phyloP scores from a whole-genome alignment of 2,329 filamentous ascomycete species.

The Trichoderma sp. region DNA sequence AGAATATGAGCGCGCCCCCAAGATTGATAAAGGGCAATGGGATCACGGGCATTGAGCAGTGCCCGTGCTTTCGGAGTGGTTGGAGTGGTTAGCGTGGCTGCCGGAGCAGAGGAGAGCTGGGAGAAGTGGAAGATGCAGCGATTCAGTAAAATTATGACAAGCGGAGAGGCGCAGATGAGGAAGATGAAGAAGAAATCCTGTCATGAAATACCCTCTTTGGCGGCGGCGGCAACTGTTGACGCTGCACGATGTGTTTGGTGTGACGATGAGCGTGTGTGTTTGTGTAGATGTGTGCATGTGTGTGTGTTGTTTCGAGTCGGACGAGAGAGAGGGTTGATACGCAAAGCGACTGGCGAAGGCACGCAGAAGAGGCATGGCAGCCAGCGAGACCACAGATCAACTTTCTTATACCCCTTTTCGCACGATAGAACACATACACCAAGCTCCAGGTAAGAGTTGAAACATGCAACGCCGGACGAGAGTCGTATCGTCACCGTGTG shows the following conservation, averaged over 20 bases:
- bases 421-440: not conserved
- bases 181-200: conserved; percentile 28
- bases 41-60: conserved; percentile 26
- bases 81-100: conserved; percentile 32
- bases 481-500: not conserved
- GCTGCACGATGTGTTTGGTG: conserved; percentile 3
- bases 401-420: not conserved
- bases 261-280: conserved; percentile 4
- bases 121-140: conserved; percentile 25
- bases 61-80: conserved; percentile 28
- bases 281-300: conserved; percentile 1
- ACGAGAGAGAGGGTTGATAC: not conserved
- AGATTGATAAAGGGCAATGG: conserved; percentile 28
- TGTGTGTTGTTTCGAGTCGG: conserved; percentile 8
- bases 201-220: conserved; percentile 19
- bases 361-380: not conserved
- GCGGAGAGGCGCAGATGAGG: conserved; percentile 33
- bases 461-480: not conserved
- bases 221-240: conserved; percentile 16
- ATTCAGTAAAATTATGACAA: conserved; percentile 28
- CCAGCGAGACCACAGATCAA: not conserved
- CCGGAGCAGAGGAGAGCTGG: conserved; percentile 33
- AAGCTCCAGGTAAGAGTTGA: not conserved
- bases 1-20: conserved; percentile 29
- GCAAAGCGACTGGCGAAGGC: not conserved